Conservation (phyloP, 306 rosid species). For the Casuarina equisetifolia region DNA sequence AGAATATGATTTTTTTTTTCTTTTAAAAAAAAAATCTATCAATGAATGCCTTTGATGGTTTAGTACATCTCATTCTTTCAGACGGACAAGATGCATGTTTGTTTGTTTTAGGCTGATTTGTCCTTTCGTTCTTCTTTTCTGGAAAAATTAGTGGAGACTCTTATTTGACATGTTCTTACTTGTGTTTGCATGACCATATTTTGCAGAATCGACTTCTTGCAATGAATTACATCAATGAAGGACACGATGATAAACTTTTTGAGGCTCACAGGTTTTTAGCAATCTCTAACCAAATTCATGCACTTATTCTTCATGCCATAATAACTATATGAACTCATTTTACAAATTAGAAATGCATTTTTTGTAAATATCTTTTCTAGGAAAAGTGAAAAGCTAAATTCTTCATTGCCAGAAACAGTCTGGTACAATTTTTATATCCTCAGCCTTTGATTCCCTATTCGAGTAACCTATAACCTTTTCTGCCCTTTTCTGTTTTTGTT, state of each 20-base stretch:
- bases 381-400: not conserved
- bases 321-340: not conserved
- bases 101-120: conserved; percentile 10
- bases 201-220: conserved; percentile 93
- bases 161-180: conserved; percentile 1
- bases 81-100: not conserved
- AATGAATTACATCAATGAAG: conserved; percentile 88
- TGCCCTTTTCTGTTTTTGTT: not conserved
- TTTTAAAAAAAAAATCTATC: not conserved
- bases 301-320: conserved; percentile 4
- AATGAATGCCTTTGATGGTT: not conserved
- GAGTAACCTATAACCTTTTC: not conserved
- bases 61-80: not conserved
- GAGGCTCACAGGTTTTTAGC: conserved; percentile 79
- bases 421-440: not conserved
- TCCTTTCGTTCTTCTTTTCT: conserved; percentile 7
- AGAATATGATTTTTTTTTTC: not conserved
- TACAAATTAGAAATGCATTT: not conserved
- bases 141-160: not conserved
- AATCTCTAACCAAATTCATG: conserved; percentile 25
- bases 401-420: not conserved
- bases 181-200: conserved; percentile 16
- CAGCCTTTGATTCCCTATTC: not conserved
- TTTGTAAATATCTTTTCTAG: not conserved
- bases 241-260: conserved; percentile 75